Percentiles rank a stretch among this genome's conserved stretches.
These are phyloP conservation scores for Apophysomyces ossiformis DNA, from an alignment of 371 early-diverging fungal species.

Conservation along the genomic window DNA sequence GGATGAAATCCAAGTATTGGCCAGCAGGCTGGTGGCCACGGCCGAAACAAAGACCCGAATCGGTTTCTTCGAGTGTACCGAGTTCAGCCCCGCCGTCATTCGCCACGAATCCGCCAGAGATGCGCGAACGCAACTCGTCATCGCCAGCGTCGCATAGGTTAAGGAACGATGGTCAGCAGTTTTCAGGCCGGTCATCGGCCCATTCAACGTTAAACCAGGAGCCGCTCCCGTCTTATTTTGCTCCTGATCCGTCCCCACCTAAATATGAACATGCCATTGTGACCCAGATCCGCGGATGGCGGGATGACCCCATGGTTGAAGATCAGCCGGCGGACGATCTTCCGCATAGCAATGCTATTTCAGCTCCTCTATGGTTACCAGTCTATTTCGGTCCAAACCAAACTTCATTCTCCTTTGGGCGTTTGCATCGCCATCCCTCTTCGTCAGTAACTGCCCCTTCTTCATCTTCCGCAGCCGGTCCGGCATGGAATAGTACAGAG, in stretches of 20 bases:
- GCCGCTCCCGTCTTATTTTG: slow-evolving; percentile 40
- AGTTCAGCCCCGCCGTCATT: slow-evolving; percentile 46
- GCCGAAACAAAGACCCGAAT: slow-evolving; percentile 9
- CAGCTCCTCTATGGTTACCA: slow-evolving; percentile 27
- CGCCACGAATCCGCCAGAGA: slow-evolving; percentile 32
- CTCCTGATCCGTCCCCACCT: slow-evolving; percentile 42
- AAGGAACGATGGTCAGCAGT: not conserved
- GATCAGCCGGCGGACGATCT: slow-evolving; percentile 1
- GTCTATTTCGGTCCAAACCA: slow-evolving; percentile 30
- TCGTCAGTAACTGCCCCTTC: not conserved
- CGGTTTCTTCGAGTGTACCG: slow-evolving; percentile 19
- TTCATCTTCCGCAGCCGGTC: not conserved
- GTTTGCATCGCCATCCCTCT: slow-evolving; percentile 24
- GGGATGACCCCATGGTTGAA: not conserved
- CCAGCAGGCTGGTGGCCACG: not conserved
- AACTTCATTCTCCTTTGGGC: slow-evolving; percentile 23
- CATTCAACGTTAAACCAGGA: slow-evolving; percentile 21
- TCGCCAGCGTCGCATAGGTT: not conserved
- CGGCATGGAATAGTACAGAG: slow-evolving; percentile 10
- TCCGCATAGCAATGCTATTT: slow-evolving; percentile 11
- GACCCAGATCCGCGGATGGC: slow-evolving; percentile 43
- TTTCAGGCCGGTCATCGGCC: slow-evolving; percentile 21
- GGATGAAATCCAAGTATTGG: slow-evolving; percentile 21
- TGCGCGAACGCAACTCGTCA: slow-evolving; percentile 6
- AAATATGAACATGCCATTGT: slow-evolving; percentile 57